These are phyloP conservation scores for Tephrocybe rancida DNA, from an alignment of 768 basidiomycete genomes.

Conservation along the genomic window DNA sequence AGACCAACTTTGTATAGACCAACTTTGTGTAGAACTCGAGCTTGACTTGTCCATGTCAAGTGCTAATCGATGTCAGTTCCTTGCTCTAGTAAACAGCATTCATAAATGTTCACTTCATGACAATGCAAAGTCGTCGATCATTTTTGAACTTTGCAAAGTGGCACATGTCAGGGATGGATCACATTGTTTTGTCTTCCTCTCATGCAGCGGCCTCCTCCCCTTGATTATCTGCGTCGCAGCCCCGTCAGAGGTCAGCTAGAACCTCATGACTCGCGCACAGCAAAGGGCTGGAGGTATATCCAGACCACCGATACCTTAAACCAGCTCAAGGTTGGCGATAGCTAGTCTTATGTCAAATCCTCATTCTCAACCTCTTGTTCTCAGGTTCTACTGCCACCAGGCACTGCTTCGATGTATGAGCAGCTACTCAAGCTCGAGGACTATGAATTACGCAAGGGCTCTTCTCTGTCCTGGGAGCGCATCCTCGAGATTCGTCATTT, in stretches of 20 bases:
- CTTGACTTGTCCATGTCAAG: too few relatives aligned
- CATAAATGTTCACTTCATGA: not conserved
- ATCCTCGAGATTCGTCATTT: conserved; percentile 75
- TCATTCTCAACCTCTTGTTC: conserved; percentile 3
- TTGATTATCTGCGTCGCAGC: conserved; percentile 62
- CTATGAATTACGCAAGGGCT: conserved; percentile 60
- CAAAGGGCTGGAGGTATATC: conserved; percentile 68
- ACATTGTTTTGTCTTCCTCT: conserved; percentile 14
- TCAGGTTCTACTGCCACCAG: conserved; percentile 70
- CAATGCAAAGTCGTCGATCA: conserved; percentile 3
- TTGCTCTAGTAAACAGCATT: too few relatives aligned
- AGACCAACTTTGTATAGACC: too few relatives aligned
- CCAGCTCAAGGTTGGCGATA: conserved; percentile 69
- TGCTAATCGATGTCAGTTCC: too few relatives aligned
- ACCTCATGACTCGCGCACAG: conserved; percentile 56
- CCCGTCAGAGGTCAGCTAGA: conserved; percentile 79
- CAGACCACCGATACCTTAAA: conserved; percentile 78
- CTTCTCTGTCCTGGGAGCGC: conserved; percentile 62
- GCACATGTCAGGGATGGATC: conserved; percentile 15
- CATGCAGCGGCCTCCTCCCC: conserved; percentile 25
- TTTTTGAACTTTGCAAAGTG: conserved; percentile 12
- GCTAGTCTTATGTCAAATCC: not conserved
- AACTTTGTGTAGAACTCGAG: too few relatives aligned
- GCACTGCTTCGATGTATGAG: conserved; percentile 65
- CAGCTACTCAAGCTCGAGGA: conserved; percentile 65